Evolutionary conservation across 805 yeast genomes (phyloP), one percentile per base, ranked within the genome.

Genomic region (Pichia manshurica): DNA sequence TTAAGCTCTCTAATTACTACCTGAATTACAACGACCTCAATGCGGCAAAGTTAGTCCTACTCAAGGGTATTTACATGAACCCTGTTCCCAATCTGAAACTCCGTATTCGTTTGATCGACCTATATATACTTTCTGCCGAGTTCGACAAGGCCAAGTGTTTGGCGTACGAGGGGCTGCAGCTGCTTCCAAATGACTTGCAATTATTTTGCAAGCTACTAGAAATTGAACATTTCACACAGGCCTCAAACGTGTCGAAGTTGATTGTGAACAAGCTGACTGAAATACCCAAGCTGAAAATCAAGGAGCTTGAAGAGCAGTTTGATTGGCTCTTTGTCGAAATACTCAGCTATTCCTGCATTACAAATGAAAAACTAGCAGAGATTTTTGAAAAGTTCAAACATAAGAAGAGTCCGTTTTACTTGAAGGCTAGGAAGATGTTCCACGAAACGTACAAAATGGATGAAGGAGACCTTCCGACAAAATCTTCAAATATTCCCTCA

Each of bases 1-100:
- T 76, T 13, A 73, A 73, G 46, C 77, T 71, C 53, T 61, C 76
- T 1, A 69, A 77, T 54, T 77, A 64, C 54, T 65, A 62, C 36
- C 45, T 72, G 44, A 71, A 53, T 42, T 23, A 50, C 23, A 53
- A 63, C 42, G 52, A 65, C 17, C 39, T 62, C n/a, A 57, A 60
- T 23, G 48, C 55, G 9, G 81, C 82, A 0, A 67, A 66, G 42
- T 62, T 63, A 13, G 47, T 73, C 0, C 53, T 80, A 8, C 48
- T 62, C 8, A 65, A 63, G 48, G 74, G 78, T 1, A 53, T 68
- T 2, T 57, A 61, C 19, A 38, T 57, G 10, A 61, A 55, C 47
- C 54, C 57, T 17, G 47, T 57, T 2, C 58, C 63, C 15, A 62
- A 68, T 39, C 55, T 65, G 16, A 55, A 58, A 20, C 47, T 74